Evolutionary conservation across 139 green algal genomes (phyloP).

Genomic region (Chlamydomonas urium): DNA sequence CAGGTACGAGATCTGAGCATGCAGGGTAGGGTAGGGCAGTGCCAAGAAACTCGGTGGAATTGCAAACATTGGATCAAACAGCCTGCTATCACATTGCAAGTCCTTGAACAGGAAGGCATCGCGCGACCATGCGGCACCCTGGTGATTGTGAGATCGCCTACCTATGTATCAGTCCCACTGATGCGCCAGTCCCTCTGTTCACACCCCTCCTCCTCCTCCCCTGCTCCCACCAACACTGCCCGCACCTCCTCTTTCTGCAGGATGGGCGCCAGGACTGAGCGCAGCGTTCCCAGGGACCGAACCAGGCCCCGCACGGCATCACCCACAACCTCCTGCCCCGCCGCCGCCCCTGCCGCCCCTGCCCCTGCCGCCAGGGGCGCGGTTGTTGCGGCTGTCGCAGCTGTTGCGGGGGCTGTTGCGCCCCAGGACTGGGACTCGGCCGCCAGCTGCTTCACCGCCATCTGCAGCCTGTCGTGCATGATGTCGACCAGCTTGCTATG

Average conservation of each 20-base stretch:
- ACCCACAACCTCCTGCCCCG: neutral
- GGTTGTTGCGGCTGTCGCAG: no score
- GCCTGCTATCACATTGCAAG: no score
- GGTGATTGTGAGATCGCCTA: no score
- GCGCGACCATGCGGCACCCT: no score
- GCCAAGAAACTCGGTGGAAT: no score
- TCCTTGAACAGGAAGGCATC: no score
- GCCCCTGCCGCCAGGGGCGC: no score
- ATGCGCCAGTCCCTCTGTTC: no score
- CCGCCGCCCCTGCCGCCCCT: neutral
- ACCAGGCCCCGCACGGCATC: constrained; percentile 19
- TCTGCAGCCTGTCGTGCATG: constrained; percentile 66
- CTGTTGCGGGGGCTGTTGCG: neutral
- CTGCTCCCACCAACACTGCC: neutral
- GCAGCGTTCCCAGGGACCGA: constrained; percentile 54
- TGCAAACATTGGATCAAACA: no score
- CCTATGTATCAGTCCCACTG: no score
- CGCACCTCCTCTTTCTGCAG: constrained; percentile 62
- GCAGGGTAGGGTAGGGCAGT: no score
- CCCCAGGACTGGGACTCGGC: constrained; percentile 45
- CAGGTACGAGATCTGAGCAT: constrained; percentile 72
- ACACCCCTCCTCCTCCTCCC: neutral
- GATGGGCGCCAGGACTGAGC: constrained; percentile 69
- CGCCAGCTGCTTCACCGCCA: constrained; percentile 48
- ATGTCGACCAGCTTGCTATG: constrained; percentile 91